Base-by-base conservation (phyloP, 2,329 filamentous ascomycete genomes). In the Colletotrichum chrysophilum region DNA sequence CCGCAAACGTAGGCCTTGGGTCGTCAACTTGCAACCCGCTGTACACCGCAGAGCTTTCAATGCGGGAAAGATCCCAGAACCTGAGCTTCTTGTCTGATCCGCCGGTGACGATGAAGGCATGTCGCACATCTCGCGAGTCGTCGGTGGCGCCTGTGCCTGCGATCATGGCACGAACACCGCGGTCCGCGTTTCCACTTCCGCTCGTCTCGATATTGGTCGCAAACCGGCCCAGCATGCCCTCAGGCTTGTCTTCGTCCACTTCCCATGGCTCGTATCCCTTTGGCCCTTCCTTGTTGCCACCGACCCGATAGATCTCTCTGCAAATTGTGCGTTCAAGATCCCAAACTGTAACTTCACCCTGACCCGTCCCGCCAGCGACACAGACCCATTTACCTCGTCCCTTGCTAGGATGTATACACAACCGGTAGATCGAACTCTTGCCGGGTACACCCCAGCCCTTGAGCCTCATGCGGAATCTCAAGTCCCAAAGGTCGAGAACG, bases 301-400 rank as follows among this genome's bases (percentile, higher is more conserved):
- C 90, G 83, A 83, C 94, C 85, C 95, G 93, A 83, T 98, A 98
- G 2, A 98, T 93, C 83, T 98, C 96, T 75, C 95, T 92, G 81
- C 97, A 99, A 61, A 94, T 90, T 9, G 93, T 92, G 85, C 96
- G 97, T 82, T 98, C 96, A 18, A 98, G 88, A 81, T 98, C 97
- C 97, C 97, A 99, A 1, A 98, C 94, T 0, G 95, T 97, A 36
- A 99, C 92, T 82, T 99, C 97, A 18, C 95, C 95, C 76, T 95
- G 93, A 5, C 93, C 94, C 9, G 94, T 97, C 10, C 96, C 96
- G 18, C 96, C 96, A 4, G 96, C 94, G 10, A 98, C 94, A 82
- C 96, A 97, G 2, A 98, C 91, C 91, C 95, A 96, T 82, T 93
- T 94, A 13, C 94, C 94, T 58, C 95, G 92, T 1, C 94, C 94